These are phyloP conservation scores for Byssoonygena ceratinophila DNA, from an alignment of 2,329 filamentous ascomycete genomes.

Conservation along the genomic window DNA sequence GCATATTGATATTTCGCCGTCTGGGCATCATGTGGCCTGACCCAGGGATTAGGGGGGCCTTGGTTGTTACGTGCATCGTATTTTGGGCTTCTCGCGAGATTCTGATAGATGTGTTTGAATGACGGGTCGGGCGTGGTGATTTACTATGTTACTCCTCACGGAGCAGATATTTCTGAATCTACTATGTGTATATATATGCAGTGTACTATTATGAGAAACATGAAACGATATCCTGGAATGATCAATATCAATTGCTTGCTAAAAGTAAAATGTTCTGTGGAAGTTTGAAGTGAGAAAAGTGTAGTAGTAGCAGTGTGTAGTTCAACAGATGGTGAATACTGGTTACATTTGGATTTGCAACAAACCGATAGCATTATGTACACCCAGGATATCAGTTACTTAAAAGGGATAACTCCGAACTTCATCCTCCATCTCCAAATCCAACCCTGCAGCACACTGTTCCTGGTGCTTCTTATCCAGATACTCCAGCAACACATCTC, in stretches of 20 bases:
- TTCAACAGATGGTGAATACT: too few species aligned
- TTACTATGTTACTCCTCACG: background rate
- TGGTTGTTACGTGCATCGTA: constrained; percentile 1
- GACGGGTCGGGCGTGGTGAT: background rate
- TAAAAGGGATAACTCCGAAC: constrained; percentile 53
- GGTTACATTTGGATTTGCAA: too few species aligned
- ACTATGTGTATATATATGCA: background rate
- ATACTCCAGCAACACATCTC: constrained; percentile 62
- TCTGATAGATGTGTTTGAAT: too few species aligned
- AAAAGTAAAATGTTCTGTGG: too few species aligned
- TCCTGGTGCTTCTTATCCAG: constrained; percentile 63
- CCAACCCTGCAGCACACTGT: constrained; percentile 58
- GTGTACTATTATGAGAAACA: background rate
- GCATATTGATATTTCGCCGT: background rate
- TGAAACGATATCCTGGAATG: background rate
- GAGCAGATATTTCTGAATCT: background rate
- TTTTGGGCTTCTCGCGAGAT: too few species aligned
- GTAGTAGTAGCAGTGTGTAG: too few species aligned
- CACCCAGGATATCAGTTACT: too few species aligned
- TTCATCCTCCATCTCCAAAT: constrained; percentile 51
- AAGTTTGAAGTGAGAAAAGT: too few species aligned
- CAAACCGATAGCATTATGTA: too few species aligned
- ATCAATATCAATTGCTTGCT: background rate
- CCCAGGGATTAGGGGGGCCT: background rate
- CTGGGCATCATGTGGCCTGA: background rate